Evolutionary conservation across 2,329 filamentous ascomycete species (phyloP).

Genomic region (Colletotrichum siamense): DNA sequence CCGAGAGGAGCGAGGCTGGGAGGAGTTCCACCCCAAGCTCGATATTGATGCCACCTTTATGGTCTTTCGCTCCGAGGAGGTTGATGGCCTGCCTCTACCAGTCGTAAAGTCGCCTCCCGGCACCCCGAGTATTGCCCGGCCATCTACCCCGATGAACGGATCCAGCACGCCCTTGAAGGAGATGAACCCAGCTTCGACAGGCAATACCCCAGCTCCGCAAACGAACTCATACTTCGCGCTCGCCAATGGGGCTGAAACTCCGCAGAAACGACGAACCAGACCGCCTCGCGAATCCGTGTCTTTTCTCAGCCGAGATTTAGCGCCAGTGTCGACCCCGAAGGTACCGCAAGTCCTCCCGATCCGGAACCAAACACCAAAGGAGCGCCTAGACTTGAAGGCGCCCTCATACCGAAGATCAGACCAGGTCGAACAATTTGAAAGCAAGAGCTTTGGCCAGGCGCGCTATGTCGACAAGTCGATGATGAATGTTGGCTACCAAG

Average conservation of each 20-base stretch:
- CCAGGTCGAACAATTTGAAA: slow-evolving; percentile 81
- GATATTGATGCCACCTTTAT: slow-evolving; percentile 85
- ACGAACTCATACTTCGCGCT: slow-evolving; percentile 35
- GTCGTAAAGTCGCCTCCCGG: slow-evolving; percentile 34
- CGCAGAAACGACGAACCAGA: slow-evolving; percentile 49
- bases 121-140: slow-evolving; percentile 33
- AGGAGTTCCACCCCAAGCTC: slow-evolving; percentile 95
- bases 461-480: slow-evolving; percentile 96
- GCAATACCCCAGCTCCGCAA: slow-evolving; percentile 47
- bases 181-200: slow-evolving; percentile 46
- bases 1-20: slow-evolving; percentile 94
- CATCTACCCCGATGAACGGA: slow-evolving; percentile 46
- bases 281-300: slow-evolving; percentile 56
- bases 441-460: slow-evolving; percentile 82
- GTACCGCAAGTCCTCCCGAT: slow-evolving; percentile 75
- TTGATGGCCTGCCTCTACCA: slow-evolving; percentile 73
- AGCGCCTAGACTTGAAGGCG: slow-evolving; percentile 78
- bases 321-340: slow-evolving; percentile 52
- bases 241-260: slow-evolving; percentile 38
- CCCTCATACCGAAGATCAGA: slow-evolving; percentile 79
- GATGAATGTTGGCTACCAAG: slow-evolving; percentile 95
- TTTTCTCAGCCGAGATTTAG: slow-evolving; percentile 56
- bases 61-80: slow-evolving; percentile 81
- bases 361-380: slow-evolving; percentile 79
- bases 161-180: slow-evolving; percentile 53